Conservation (phyloP, 768 basidiomycete genomes). For the Leccinum truebloodii region DNA sequence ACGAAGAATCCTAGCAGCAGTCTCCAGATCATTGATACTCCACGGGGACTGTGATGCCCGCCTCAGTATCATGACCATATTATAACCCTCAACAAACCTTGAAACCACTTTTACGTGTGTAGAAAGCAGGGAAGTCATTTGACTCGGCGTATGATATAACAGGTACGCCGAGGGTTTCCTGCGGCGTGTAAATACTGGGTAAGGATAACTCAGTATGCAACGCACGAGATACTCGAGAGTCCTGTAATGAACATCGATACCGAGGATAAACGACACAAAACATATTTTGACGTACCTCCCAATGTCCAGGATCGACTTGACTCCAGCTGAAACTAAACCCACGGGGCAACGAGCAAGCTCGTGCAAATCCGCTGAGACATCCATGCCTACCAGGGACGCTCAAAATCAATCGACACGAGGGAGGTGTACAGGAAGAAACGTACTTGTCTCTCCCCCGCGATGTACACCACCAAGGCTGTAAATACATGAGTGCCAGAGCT, state of each 20-base stretch:
- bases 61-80: background rate
- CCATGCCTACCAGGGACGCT: constrained; percentile 67
- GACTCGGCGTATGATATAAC: constrained; percentile 77
- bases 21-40: constrained; percentile 58
- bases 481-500: constrained; percentile 8
- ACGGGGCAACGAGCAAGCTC: constrained; percentile 90
- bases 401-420: constrained; percentile 4
- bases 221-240: constrained; percentile 79
- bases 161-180: constrained; percentile 96
- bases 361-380: constrained; percentile 91
- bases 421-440: constrained; percentile 14
- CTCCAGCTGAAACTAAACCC: constrained; percentile 89
- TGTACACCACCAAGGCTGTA: constrained; percentile 82
- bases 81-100: constrained; percentile 39
- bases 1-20: constrained; percentile 80
- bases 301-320: constrained; percentile 95
- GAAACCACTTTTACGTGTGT: constrained; percentile 79
- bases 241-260: constrained; percentile 37
- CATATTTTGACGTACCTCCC: constrained; percentile 48
- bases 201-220: background rate
- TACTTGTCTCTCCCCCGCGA: constrained; percentile 69
- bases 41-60: constrained; percentile 66
- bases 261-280: background rate
- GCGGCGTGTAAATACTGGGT: background rate
- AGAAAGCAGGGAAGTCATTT: constrained; percentile 94